Conservation (phyloP, 106 monocot genomes). For the Ottelia alismoides region DNA sequence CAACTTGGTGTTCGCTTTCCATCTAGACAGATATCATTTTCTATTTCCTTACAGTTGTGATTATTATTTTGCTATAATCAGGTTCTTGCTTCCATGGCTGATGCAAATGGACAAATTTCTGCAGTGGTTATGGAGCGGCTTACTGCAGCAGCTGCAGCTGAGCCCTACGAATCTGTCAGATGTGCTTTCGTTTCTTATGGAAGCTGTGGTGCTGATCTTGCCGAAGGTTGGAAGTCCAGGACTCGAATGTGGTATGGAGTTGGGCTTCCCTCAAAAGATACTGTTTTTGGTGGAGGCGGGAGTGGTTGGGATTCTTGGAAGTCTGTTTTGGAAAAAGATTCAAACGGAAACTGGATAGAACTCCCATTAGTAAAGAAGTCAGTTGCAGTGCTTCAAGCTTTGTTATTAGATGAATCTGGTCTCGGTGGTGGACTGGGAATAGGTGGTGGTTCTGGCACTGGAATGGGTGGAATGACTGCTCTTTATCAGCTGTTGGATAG, state of each 20-base stretch:
- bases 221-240: conserved; percentile 81
- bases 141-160: conserved; percentile 95
- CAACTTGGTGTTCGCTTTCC: too few relatives aligned
- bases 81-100: conserved; percentile 96
- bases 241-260: conserved; percentile 96
- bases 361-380: conserved; percentile 87
- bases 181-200: conserved; percentile 95
- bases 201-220: conserved; percentile 65
- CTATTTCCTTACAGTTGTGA: too few relatives aligned
- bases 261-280: conserved; percentile 44
- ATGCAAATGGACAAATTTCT: conserved; percentile 94
- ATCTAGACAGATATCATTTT: too few relatives aligned
- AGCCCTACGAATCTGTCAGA: conserved; percentile 95
- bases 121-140: conserved; percentile 91
- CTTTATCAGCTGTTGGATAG: conserved; percentile 90
- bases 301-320: conserved; percentile 87
- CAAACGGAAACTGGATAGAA: conserved; percentile 79
- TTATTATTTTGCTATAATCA: too few relatives aligned
- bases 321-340: conserved; percentile 65
- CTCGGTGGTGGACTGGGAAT: conserved; percentile 73
- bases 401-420: conserved; percentile 88
- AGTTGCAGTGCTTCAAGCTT: conserved; percentile 70
- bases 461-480: conserved; percentile 73
- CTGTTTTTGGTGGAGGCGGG: conserved; percentile 71
- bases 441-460: conserved; percentile 90